Evolutionary conservation across 78 protist genomes (phyloP), one percentile per base, ranked within the genome.

Genomic region (Dictyostelium citrinum): DNA sequence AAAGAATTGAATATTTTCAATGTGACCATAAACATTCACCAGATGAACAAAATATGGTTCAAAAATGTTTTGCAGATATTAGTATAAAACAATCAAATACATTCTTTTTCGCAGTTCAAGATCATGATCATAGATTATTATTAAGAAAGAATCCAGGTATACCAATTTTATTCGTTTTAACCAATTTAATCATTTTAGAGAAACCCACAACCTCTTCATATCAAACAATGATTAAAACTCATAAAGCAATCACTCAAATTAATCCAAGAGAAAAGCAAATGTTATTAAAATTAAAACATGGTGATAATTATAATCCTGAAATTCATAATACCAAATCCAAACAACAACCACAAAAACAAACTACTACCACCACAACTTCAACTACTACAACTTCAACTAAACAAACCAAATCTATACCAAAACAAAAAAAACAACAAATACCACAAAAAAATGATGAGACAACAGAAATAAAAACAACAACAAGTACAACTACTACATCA

Each of bases 151-250:
- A 55, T 45, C 81, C 85, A 6, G 93, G 85, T 78, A 76, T 88
- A 11, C 93, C 93, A 45, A 10, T 88, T 20, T 31, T 88, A 27
- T 88, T 88, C 31, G 37, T 88, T 7, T 68, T 88, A 22, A 51
- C 93, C 14, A 88, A 88, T 82, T 43, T 74, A 29, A 17, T 88
- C 70, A 88, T 88, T 79, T 46, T 88, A 45, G 93, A 88, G 33
- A 77, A 78, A 45, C 93, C 93, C 7, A 41, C 93, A 43, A 88
- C 84, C 1, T 43, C 70, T 9, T 86, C 92, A 0, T 76, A 76
- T 24, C 74, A 61, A 51, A 37, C 22, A 20, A 58, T 49, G 74
- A 58, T 81, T 35, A 39, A 76, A 29, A 85, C 92, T 43, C 83
- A 76, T 41, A 85, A 85, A 45, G 74, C 68, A 43, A 35, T 88